phyloP scores from a whole-genome alignment of 2,329 filamentous ascomycete species.

The Fusarium setosum region DNA sequence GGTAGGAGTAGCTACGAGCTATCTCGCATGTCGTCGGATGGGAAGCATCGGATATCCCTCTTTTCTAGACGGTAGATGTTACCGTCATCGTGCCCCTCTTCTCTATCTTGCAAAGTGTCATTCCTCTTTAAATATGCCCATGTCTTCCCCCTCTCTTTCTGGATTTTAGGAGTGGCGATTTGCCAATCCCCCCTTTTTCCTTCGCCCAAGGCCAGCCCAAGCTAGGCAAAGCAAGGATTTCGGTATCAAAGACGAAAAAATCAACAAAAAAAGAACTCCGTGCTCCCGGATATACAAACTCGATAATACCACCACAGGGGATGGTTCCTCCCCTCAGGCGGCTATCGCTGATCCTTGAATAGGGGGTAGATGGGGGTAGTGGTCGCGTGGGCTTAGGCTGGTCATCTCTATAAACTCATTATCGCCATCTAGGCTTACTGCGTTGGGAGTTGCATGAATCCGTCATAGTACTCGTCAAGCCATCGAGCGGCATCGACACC shows the following conservation, averaged over 20 bases:
- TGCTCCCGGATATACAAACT: slow-evolving; percentile 39
- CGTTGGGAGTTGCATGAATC: slow-evolving; percentile 64
- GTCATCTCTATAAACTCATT: slow-evolving; percentile 33
- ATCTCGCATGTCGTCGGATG: slow-evolving; percentile 28
- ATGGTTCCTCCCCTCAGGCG: slow-evolving; percentile 16
- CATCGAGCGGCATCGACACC: slow-evolving; percentile 64
- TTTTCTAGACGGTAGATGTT: slow-evolving; percentile 20
- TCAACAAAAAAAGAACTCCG: slow-evolving; percentile 29
- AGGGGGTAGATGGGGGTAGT: slow-evolving; percentile 2
- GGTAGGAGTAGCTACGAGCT: slow-evolving; percentile 23
- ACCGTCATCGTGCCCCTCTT: slow-evolving; percentile 22
- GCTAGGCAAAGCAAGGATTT: slow-evolving; percentile 20
- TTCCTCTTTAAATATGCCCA: slow-evolving; percentile 13
- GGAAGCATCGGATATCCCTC: slow-evolving; percentile 14
- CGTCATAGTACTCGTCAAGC: slow-evolving; percentile 65
- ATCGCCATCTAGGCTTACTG: slow-evolving; percentile 21
- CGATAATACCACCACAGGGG: slow-evolving; percentile 27
- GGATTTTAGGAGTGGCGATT: slow-evolving; percentile 26
- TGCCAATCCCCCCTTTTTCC: slow-evolving; percentile 5
- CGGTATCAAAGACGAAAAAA: slow-evolving; percentile 26
- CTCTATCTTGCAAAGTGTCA: slow-evolving; percentile 26
- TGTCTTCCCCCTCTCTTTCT: slow-evolving; percentile 5
- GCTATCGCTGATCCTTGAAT: slow-evolving; percentile 16
- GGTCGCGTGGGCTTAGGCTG: slow-evolving; percentile 24
- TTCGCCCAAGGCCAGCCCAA: slow-evolving; percentile 19